Base-by-base conservation (phyloP, 345 rosid species). In the Psidium friedrichsthalianum region DNA sequence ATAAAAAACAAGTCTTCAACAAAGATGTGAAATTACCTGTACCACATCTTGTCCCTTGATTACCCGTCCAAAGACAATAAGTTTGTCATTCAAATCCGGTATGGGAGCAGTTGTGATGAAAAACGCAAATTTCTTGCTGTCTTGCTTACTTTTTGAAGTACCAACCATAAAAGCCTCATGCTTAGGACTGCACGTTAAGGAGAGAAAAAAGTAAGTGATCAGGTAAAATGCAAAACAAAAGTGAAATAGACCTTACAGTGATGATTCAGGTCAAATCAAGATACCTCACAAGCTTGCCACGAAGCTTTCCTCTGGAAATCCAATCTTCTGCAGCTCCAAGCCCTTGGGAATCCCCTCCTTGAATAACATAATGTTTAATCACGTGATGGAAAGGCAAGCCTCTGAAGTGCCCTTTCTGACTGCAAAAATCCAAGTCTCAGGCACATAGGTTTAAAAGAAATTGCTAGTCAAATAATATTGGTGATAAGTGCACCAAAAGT, bases 131-230 rank as follows among this genome's bases (percentile, higher is more conserved):
- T 87, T 94, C 87, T 92, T 91, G 87, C 53, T 89, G 64, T 87
- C 93, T 85, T 84, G 92, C 89, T 89, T 92, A 44, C 84, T 85
- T 88, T 93, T 94, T 55, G 93, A 90, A 84, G 98, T 94, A 88
- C 98, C 98, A 85, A 95, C 88, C 96, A 91, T 92, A 84, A 95
- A 95, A 3, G 98, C 96, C 88, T 95, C 98, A 22, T 94, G 98
- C 89, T 94, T 93, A 54, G 95, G 92, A 87, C 98, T 95, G 90
- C 44, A 86, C 24, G 21, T 56, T 29, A 81, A 51, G 58, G 57
- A 82, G 80, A 83, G n/a, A 54, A 24, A 85, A 59, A n/a, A 20
- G 56, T 32, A 16, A 61, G 18, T 25, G 20, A 22, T 82, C 32
- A 11, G 83, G 55, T 12, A 42, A 81, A 27, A 69, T 54, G 21